These are phyloP conservation scores for Podaxis carcinomalis DNA, from an alignment of 768 basidiomycete genomes.

Conservation along the genomic window DNA sequence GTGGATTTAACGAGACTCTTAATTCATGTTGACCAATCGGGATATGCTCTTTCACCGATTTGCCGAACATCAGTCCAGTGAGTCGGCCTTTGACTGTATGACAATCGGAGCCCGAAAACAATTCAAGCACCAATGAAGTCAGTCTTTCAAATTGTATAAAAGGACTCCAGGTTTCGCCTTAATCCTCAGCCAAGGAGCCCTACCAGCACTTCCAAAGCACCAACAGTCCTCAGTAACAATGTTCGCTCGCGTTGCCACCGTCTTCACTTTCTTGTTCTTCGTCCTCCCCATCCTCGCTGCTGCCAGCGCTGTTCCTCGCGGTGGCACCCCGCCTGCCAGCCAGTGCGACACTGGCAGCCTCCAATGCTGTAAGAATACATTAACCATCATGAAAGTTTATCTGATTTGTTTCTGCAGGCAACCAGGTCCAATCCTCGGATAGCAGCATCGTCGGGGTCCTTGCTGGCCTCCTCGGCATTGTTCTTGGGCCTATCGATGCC, in stretches of 20 bases:
- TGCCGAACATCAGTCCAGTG: background rate
- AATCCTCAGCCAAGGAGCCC: constrained; percentile 17
- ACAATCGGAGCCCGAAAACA: background rate
- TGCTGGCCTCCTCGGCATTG: constrained; percentile 28
- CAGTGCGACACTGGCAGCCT: constrained; percentile 25
- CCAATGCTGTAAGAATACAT: constrained; percentile 24
- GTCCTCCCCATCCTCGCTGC: constrained; percentile 24
- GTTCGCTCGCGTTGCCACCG: constrained; percentile 21
- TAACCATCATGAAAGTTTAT: background rate
- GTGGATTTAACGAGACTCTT: background rate
- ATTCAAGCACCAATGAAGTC: background rate
- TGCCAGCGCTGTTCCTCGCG: constrained; percentile 21
- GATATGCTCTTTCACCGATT: background rate
- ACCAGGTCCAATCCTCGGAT: constrained; percentile 20
- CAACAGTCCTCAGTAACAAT: constrained; percentile 16
- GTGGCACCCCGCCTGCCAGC: constrained; percentile 9
- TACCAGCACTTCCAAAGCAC: constrained; percentile 16
- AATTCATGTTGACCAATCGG: background rate
- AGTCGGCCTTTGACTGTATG: background rate
- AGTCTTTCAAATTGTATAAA: constrained; percentile 6
- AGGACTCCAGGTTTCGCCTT: background rate
- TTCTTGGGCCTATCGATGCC: constrained; percentile 14
- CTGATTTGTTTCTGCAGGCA: constrained; percentile 8
- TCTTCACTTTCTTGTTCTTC: constrained; percentile 21
- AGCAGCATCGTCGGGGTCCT: constrained; percentile 15